phyloP scores from a whole-genome alignment of 2,329 filamentous ascomycete genomes.

The Verticillium dahliae region DNA sequence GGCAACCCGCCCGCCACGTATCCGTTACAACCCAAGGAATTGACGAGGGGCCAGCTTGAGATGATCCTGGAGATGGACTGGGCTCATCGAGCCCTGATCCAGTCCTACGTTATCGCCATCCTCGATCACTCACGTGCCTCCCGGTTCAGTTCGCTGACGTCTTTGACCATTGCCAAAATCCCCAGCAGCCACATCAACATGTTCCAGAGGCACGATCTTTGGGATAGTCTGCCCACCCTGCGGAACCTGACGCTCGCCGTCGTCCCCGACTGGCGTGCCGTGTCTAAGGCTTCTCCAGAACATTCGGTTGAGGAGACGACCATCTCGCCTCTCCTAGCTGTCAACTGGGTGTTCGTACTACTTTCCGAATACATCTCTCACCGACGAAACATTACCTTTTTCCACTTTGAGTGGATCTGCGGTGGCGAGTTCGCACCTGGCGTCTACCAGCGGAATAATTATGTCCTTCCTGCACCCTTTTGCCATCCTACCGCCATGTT shows the following conservation, averaged over 20 bases:
- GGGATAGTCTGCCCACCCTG: constrained; percentile 50
- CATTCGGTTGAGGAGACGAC: constrained; percentile 37
- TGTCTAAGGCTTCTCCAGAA: constrained; percentile 45
- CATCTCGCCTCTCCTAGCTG: constrained; percentile 44
- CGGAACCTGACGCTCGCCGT: constrained; percentile 50
- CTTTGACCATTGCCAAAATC: constrained; percentile 57
- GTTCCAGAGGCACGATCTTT: constrained; percentile 53
- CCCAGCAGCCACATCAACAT: constrained; percentile 54
- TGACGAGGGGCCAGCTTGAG: constrained; percentile 60
- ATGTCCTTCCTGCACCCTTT: constrained; percentile 55
- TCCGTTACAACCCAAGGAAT: constrained; percentile 42
- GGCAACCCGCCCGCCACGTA: background rate
- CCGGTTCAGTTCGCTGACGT: constrained; percentile 48
- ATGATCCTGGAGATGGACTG: constrained; percentile 63
- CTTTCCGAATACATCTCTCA: constrained; percentile 42
- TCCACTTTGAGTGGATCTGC: constrained; percentile 61
- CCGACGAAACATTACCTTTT: constrained; percentile 43
- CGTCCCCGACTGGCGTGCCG: constrained; percentile 59
- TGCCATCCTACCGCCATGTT: constrained; percentile 23
- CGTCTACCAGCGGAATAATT: constrained; percentile 52
- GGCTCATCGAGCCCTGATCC: constrained; percentile 62
- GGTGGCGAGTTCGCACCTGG: constrained; percentile 63
- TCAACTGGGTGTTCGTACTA: constrained; percentile 43
- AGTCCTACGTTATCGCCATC: constrained; percentile 59
- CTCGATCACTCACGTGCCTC: constrained; percentile 46